Conservation (phyloP, 805 yeast species). For the Zygotorulaspora sp. region DNA sequence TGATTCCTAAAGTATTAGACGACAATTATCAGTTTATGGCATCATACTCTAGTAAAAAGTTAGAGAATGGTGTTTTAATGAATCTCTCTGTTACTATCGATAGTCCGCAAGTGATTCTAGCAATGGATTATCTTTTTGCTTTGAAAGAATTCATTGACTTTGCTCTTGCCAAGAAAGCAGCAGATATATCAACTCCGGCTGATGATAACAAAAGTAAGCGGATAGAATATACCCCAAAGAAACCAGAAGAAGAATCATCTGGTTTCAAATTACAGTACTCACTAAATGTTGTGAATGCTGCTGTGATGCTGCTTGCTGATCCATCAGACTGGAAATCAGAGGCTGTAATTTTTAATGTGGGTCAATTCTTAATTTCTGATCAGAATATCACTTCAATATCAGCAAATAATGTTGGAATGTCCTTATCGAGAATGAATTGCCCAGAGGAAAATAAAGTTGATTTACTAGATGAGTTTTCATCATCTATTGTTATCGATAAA, state of each 20-base stretch:
- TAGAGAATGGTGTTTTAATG: slow-evolving; percentile 39
- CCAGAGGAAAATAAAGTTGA: slow-evolving; percentile 60
- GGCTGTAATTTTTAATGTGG: slow-evolving; percentile 86
- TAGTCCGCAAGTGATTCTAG: slow-evolving; percentile 74
- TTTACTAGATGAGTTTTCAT: slow-evolving; percentile 83
- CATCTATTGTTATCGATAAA: slow-evolving; percentile 67
- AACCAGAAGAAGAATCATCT: not conserved
- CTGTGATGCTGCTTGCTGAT: slow-evolving; percentile 75
- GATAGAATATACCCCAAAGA: not conserved
- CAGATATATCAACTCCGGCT: not conserved
- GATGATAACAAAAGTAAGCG: not conserved
- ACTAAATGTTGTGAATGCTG: slow-evolving; percentile 69
- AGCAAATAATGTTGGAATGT: slow-evolving; percentile 80
- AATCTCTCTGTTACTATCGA: slow-evolving; percentile 62
- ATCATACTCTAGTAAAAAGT: slow-evolving; percentile 43
- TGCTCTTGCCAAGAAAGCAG: slow-evolving; percentile 36
- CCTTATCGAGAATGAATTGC: slow-evolving; percentile 68
- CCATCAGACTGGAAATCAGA: slow-evolving; percentile 66
- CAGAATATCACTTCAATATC: slow-evolving; percentile 64
- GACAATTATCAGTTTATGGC: slow-evolving; percentile 70
- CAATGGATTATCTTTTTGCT: slow-evolving; percentile 80
- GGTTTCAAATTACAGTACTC: slow-evolving; percentile 44
- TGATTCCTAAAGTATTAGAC: slow-evolving; percentile 65
- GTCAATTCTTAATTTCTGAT: slow-evolving; percentile 66
- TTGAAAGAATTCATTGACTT: slow-evolving; percentile 57